A percentile compares a stretch with the other conserved stretches of the same genome.
Conservation (phyloP, 306 rosid genomes). For the Sphenostylis stenocarpa region DNA sequence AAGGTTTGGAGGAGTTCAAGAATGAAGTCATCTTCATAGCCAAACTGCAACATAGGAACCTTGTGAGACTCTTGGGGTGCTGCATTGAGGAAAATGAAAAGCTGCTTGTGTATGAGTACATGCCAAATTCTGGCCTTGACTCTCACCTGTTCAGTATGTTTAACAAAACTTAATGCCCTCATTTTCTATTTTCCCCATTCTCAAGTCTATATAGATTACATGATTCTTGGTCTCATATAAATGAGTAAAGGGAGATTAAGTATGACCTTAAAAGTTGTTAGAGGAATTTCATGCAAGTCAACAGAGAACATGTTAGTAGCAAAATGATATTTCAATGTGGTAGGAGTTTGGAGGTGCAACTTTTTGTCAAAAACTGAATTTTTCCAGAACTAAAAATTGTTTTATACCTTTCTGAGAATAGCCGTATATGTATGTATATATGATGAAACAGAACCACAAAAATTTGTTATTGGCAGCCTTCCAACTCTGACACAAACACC, state of each 20-base stretch:
- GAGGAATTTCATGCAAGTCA: no score
- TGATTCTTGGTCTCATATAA: no score
- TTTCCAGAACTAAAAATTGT: not conserved
- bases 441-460: not conserved
- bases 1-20: slow-evolving; percentile 58
- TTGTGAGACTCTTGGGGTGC: slow-evolving; percentile 64
- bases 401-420: not conserved
- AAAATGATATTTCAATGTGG: not conserved
- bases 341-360: not conserved
- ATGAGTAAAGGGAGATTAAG: no score
- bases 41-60: slow-evolving; percentile 64
- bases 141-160: slow-evolving; percentile 48
- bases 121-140: slow-evolving; percentile 57
- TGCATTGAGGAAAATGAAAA: slow-evolving; percentile 57
- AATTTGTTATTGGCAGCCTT: not conserved
- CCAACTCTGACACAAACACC: not conserved
- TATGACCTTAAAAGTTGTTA: no score
- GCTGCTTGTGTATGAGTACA: slow-evolving; percentile 61
- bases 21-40: slow-evolving; percentile 63
- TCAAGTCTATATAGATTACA: no score
- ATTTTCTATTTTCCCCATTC: not conserved
- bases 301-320: no score
- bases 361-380: not conserved
- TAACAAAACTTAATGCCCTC: not conserved
- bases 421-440: not conserved